Percentiles rank a stretch among this genome's conserved stretches.
Evolutionary conservation across 257 asterid species (phyloP).

Genomic region (Nyctanthes arbortristis): DNA sequence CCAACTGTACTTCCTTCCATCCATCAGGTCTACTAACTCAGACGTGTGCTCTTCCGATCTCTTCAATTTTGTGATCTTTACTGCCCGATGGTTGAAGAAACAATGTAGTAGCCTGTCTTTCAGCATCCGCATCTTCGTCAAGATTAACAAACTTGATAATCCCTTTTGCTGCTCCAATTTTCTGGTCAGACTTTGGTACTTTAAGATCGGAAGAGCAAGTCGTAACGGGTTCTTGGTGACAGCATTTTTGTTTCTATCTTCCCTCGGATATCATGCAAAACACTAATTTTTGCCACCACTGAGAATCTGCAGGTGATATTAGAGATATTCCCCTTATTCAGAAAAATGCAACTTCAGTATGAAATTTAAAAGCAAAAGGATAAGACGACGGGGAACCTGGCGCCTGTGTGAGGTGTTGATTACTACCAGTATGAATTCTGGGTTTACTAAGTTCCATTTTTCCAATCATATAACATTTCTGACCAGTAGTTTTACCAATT

Average conservation of each 20-base stretch:
- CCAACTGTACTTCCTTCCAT: constrained; percentile 41
- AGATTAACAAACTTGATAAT: constrained; percentile 14
- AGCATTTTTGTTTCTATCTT: constrained; percentile 19
- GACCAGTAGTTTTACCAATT: constrained; percentile 31
- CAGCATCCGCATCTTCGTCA: constrained; percentile 17
- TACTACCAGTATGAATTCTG: too few species aligned
- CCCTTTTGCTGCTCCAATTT: constrained; percentile 14
- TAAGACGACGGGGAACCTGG: constrained; percentile 21
- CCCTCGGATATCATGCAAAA: constrained; percentile 17
- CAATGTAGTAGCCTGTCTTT: constrained; percentile 19
- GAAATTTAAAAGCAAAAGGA: neutral
- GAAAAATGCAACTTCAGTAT: too few species aligned
- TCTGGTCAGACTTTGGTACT: neutral
- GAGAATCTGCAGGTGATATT: constrained; percentile 28
- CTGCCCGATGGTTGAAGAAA: neutral
- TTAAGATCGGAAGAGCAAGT: constrained; percentile 27
- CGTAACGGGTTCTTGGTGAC: constrained; percentile 20
- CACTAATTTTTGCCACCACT: constrained; percentile 23
- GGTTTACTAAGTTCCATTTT: neutral
- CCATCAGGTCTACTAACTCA: constrained; percentile 29
- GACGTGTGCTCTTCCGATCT: too few species aligned
- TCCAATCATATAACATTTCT: constrained; percentile 34
- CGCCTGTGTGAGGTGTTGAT: neutral
- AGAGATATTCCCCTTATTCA: neutral
- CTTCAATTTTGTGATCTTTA: constrained; percentile 4